Evolutionary conservation across 1,139 yeast genomes (phyloP).

Genomic region (Pneumocystis wakefieldiae): DNA sequence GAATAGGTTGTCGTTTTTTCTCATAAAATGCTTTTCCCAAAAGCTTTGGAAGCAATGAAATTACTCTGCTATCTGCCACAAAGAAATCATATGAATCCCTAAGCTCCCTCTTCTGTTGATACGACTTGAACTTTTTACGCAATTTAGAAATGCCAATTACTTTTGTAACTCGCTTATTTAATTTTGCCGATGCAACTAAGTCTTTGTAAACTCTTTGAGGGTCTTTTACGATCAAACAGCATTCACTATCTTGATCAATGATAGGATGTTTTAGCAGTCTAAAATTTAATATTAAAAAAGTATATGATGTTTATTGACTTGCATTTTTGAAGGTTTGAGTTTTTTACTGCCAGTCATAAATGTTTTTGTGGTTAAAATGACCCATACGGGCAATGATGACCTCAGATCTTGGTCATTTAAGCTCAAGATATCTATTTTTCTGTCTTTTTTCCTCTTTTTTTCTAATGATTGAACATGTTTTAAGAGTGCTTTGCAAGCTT

Average conservation of each 20-base stretch:
- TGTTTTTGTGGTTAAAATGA: slow-evolving; percentile 51
- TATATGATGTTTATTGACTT: slow-evolving; percentile 1
- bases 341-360: slow-evolving; percentile 46
- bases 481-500: not conserved
- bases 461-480: not conserved
- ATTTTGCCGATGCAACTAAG: slow-evolving; percentile 35
- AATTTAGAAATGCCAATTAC: slow-evolving; percentile 31
- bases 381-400: slow-evolving; percentile 23
- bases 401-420: slow-evolving; percentile 36
- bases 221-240: slow-evolving; percentile 67
- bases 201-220: slow-evolving; percentile 44
- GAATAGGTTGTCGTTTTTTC: slow-evolving; percentile 52
- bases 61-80: slow-evolving; percentile 67
- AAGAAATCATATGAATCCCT: slow-evolving; percentile 42
- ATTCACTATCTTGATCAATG: slow-evolving; percentile 28
- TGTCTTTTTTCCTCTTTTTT: slow-evolving; percentile 15
- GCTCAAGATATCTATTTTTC: slow-evolving; percentile 32
- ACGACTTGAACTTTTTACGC: slow-evolving; percentile 31
- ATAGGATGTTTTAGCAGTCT: slow-evolving; percentile 37
- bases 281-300: not conserved
- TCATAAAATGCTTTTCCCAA: slow-evolving; percentile 68
- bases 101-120: slow-evolving; percentile 29
- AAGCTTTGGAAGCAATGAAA: slow-evolving; percentile 65
- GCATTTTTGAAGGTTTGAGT: slow-evolving; percentile 57
- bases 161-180: slow-evolving; percentile 21